These are phyloP conservation scores for Hypomyces perniciosus DNA, from an alignment of 2,329 filamentous ascomycete genomes.

Conservation along the genomic window DNA sequence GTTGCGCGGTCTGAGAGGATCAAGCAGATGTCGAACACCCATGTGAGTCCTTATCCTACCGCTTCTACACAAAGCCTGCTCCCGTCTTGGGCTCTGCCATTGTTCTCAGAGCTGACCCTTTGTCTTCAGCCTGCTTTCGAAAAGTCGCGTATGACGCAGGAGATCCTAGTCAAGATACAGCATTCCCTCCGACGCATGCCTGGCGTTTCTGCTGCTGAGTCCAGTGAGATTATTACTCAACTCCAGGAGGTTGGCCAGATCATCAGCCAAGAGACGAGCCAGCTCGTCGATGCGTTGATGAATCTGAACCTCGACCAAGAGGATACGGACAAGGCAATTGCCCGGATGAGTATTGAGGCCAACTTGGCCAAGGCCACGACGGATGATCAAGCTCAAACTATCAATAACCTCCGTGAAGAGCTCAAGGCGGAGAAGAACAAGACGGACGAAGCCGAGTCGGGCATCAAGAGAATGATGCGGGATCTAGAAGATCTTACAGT, in stretches of 20 bases:
- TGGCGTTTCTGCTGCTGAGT: constrained; percentile 30
- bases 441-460: constrained; percentile 22
- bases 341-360: constrained; percentile 33
- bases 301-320: constrained; percentile 33
- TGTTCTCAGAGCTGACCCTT: background rate
- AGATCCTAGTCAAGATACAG: constrained; percentile 32
- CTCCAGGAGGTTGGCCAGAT: constrained; percentile 33
- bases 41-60: constrained; percentile 23
- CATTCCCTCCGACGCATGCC: constrained; percentile 35
- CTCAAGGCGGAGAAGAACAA: constrained; percentile 27
- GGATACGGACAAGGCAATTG: constrained; percentile 33
- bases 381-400: constrained; percentile 28
- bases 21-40: constrained; percentile 34
- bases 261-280: constrained; percentile 33
- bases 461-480: constrained; percentile 23
- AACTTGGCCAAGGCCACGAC: constrained; percentile 30
- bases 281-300: constrained; percentile 33
- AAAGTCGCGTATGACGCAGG: constrained; percentile 28
- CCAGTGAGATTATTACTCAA: constrained; percentile 28
- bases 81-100: background rate
- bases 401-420: constrained; percentile 27
- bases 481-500: constrained; percentile 21
- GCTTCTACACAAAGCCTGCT: background rate
- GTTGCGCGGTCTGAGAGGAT: constrained; percentile 30
- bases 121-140: constrained; percentile 28